Conservation (phyloP, 148 eudicot species). For the Agrostemma githago region DNA sequence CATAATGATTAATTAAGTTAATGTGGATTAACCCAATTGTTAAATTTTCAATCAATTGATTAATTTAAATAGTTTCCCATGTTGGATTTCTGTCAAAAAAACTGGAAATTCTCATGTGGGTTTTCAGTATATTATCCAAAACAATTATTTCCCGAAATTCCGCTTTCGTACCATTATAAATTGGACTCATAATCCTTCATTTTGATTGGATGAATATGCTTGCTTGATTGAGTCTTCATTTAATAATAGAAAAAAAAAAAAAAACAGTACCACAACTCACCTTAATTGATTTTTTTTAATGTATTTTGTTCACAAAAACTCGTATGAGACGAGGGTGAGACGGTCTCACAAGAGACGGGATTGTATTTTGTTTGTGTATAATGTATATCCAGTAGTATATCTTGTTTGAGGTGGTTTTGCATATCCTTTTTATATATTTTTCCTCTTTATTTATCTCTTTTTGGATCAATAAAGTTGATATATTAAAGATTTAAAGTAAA, state of each 20-base stretch:
- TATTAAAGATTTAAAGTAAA: not conserved
- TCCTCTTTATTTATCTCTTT: not conserved
- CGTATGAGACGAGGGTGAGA: not conserved
- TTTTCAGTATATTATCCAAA: not conserved
- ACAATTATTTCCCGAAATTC: no score
- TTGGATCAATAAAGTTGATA: constrained; percentile 16
- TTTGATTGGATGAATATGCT: not conserved
- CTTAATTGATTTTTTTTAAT: no score
- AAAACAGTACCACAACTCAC: no score
- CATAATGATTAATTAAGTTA: constrained; percentile 9
- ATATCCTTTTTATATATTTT: not conserved
- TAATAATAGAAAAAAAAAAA: not conserved
- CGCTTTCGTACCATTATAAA: no score
- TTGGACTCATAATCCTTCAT: no score
- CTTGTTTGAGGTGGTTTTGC: constrained; percentile 5
- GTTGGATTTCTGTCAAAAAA: not conserved
- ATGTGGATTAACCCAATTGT: not conserved
- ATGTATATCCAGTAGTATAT: not conserved
- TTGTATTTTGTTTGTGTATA: not conserved
- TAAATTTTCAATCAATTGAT: not conserved
- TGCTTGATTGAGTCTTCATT: not conserved
- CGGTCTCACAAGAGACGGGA: not conserved
- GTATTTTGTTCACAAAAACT: no score
- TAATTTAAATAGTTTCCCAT: not conserved
- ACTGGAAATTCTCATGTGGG: not conserved